Percentiles rank a stretch among this genome's conserved stretches.
Conservation (phyloP, 148 eudicot genomes). For the Pouteria glomerata region DNA sequence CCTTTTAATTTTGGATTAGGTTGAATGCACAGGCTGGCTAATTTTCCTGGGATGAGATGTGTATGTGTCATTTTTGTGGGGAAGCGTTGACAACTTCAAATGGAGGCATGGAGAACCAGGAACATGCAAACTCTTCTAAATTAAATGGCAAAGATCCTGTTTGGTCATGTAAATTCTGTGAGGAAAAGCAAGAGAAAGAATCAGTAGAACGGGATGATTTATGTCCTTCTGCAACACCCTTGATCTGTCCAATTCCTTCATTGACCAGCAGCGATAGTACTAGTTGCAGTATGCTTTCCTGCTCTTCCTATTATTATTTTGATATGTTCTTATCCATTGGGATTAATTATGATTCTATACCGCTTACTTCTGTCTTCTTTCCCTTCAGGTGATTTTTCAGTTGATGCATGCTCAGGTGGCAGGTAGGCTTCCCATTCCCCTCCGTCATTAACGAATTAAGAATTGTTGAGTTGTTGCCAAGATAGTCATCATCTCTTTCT, state of each 20-base stretch:
- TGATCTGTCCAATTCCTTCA: conserved; percentile 27
- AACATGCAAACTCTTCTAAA: conserved; percentile 21
- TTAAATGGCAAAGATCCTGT: conserved; percentile 15
- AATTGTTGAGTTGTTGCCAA: too few relatives aligned
- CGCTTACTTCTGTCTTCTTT: not conserved
- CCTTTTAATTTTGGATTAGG: too few relatives aligned
- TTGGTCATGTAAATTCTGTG: conserved; percentile 17
- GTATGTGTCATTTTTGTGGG: conserved; percentile 33
- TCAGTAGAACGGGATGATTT: conserved; percentile 24
- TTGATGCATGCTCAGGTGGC: conserved; percentile 36
- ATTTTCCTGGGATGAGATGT: conserved; percentile 21
- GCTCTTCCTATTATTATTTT: not conserved
- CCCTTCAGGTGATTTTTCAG: conserved; percentile 64
- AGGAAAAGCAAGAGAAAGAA: conserved; percentile 25
- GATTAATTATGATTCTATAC: not conserved
- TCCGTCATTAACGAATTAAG: not conserved
- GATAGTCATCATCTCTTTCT: not conserved
- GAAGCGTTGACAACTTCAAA: conserved; percentile 19
- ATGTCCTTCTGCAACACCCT: conserved; percentile 22
- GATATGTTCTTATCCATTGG: conserved; percentile 4
- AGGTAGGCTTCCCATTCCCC: conserved; percentile 35
- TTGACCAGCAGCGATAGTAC: conserved; percentile 49
- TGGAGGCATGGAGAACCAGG: conserved; percentile 39
- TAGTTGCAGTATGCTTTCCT: conserved; percentile 41
- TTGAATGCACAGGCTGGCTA: conserved; percentile 10